Conservation (phyloP, 1,284 basidiomycete genomes). For the Prillingera fragicola region DNA sequence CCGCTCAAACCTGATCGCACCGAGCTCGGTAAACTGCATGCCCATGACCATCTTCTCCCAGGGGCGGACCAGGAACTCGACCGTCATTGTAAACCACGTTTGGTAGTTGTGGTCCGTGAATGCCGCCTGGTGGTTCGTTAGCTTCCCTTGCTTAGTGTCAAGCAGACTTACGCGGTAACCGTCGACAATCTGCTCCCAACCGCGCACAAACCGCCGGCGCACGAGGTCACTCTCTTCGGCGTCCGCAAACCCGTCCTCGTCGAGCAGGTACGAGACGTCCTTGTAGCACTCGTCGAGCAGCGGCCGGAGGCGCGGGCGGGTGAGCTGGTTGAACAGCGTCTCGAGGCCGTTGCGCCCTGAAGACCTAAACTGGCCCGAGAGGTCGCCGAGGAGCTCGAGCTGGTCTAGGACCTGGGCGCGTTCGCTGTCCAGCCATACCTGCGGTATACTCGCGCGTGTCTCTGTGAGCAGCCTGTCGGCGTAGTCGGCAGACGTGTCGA, state of each 20-base stretch:
- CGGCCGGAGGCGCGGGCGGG: slow-evolving; percentile 75
- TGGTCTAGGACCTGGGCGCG: slow-evolving; percentile 42
- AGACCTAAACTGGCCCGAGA: slow-evolving; percentile 62
- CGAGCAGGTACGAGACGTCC: slow-evolving; percentile 78
- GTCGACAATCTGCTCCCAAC: slow-evolving; percentile 77
- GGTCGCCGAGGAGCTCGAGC: slow-evolving; percentile 29
- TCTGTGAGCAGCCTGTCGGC: slow-evolving; percentile 74
- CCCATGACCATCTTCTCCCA: slow-evolving; percentile 85
- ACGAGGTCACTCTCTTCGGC: slow-evolving; percentile 82
- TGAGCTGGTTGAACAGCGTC: slow-evolving; percentile 86
- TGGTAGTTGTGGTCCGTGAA: slow-evolving; percentile 86
- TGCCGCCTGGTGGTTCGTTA: slow-evolving; percentile 55
- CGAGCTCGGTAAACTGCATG: slow-evolving; percentile 86
- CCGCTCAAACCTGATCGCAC: slow-evolving; percentile 93
- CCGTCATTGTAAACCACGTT: slow-evolving; percentile 70
- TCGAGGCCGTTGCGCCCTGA: slow-evolving; percentile 78
- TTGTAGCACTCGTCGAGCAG: slow-evolving; percentile 82
- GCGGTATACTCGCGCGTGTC: slow-evolving; percentile 56
- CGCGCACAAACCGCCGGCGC: slow-evolving; percentile 74
- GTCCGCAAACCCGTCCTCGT: slow-evolving; percentile 76
- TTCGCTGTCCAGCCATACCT: slow-evolving; percentile 65
- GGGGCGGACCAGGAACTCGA: slow-evolving; percentile 81
- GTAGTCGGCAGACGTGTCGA: slow-evolving; percentile 80
- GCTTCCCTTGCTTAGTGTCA: no score
- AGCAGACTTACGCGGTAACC: slow-evolving; percentile 65